phyloP scores from a whole-genome alignment of 345 rosid genomes.

The Gossypium raimondii region DNA sequence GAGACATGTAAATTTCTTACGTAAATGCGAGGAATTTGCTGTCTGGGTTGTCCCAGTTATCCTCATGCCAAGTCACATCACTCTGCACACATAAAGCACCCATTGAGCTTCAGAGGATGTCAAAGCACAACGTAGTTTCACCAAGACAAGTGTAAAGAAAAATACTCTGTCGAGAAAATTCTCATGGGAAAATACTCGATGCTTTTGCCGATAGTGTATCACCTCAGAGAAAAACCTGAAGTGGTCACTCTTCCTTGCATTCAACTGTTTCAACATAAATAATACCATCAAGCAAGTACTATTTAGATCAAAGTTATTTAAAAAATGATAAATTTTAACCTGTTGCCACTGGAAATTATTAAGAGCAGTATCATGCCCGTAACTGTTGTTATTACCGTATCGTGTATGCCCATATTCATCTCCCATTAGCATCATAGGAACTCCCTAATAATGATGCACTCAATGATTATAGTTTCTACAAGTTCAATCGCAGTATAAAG shows the following conservation, averaged over 20 bases:
- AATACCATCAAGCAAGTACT: conserved; percentile 12
- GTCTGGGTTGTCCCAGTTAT: conserved; percentile 73
- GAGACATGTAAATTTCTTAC: conserved; percentile 36
- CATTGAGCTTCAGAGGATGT: conserved; percentile 14
- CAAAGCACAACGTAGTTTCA: background rate
- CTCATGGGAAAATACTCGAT: conserved; percentile 42
- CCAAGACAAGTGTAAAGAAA: conserved; percentile 12
- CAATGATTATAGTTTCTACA: background rate
- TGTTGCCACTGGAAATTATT: conserved; percentile 82
- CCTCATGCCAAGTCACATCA: conserved; percentile 94
- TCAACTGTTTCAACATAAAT: conserved; percentile 42
- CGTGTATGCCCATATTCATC: conserved; percentile 92
- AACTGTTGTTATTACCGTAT: conserved; percentile 89
- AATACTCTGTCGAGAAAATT: conserved; percentile 65
- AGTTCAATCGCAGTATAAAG: conserved; percentile 11
- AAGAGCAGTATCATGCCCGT: conserved; percentile 79
- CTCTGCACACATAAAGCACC: conserved; percentile 31
- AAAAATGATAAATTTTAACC: conserved; percentile 31
- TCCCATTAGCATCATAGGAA: conserved; percentile 97
- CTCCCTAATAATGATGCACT: conserved; percentile 48
- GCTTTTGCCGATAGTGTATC: conserved; percentile 57
- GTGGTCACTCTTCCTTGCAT: conserved; percentile 43
- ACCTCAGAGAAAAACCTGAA: conserved; percentile 82
- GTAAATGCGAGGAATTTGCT: conserved; percentile 96
- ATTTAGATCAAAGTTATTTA: background rate